Evolutionary conservation across 768 basidiomycete genomes (phyloP).

Genomic region (Amanita jacksonii): DNA sequence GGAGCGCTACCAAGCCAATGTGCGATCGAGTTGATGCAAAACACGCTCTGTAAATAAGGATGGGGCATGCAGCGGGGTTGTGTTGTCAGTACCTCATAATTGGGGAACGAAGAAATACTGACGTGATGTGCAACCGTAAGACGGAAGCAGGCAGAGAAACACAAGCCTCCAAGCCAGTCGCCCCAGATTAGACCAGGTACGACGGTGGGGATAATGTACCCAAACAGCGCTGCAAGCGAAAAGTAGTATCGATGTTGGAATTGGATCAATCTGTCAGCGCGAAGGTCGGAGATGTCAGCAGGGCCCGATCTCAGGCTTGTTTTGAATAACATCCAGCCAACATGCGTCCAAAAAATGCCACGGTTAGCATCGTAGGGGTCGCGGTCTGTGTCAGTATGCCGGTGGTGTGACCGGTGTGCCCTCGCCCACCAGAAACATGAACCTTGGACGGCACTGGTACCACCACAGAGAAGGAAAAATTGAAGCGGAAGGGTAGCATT

Average conservation of each 20-base stretch:
- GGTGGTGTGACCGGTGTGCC: conserved; percentile 76
- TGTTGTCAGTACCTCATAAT: not conserved
- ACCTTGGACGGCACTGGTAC: conserved; percentile 78
- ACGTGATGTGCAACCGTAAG: conserved; percentile 77
- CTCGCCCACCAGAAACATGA: conserved; percentile 86
- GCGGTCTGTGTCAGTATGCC: conserved; percentile 77
- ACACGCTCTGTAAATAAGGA: conserved; percentile 49
- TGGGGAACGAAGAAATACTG: conserved; percentile 20
- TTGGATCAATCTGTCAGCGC: conserved; percentile 56
- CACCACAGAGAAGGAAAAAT: conserved; percentile 59
- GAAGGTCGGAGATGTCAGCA: conserved; percentile 65
- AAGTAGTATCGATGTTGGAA: conserved; percentile 78
- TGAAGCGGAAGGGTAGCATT: conserved; percentile 67
- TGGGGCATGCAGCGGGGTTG: not conserved
- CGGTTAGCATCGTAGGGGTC: conserved; percentile 80
- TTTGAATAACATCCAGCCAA: conserved; percentile 82
- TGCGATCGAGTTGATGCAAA: conserved; percentile 84
- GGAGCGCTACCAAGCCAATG: conserved; percentile 77
- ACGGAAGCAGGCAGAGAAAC: conserved; percentile 62
- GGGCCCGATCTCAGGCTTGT: conserved; percentile 61
- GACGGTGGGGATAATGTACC: conserved; percentile 56
- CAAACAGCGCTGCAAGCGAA: conserved; percentile 50
- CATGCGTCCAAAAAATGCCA: conserved; percentile 70
- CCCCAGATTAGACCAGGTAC: conserved; percentile 66
- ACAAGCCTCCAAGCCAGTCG: conserved; percentile 74